These are phyloP conservation scores for Fusarium longipes DNA, from an alignment of 2,329 filamentous ascomycete genomes.

Conservation along the genomic window DNA sequence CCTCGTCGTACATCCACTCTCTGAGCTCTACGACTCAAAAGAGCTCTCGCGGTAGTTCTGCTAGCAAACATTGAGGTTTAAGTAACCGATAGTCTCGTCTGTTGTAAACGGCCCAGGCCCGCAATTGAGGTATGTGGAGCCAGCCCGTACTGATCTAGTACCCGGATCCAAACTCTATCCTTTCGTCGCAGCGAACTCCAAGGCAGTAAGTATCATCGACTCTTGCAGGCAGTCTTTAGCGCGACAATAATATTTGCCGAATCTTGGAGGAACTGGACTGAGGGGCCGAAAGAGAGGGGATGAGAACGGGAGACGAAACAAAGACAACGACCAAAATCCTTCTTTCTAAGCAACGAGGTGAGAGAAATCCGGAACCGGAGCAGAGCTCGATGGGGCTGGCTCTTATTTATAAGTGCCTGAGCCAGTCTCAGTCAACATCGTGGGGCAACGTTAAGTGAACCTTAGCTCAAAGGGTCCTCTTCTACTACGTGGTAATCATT, in stretches of 20 bases:
- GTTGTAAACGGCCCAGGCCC: neutral
- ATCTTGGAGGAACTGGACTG: constrained; percentile 34
- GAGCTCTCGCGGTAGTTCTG: constrained; percentile 29
- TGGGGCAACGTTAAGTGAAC: constrained; percentile 21
- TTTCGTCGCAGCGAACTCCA: constrained; percentile 4
- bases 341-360: constrained; percentile 8
- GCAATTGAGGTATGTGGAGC: constrained; percentile 23
- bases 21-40: constrained; percentile 33
- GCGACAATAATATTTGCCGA: constrained; percentile 16
- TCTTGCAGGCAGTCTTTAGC: constrained; percentile 3
- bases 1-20: constrained; percentile 22
- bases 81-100: neutral
- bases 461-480: constrained; percentile 21
- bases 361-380: constrained; percentile 16
- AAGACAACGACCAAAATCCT: constrained; percentile 16
- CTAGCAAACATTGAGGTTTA: constrained; percentile 31
- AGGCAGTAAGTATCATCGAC: neutral
- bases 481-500: constrained; percentile 17
- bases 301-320: neutral
- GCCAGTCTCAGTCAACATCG: constrained; percentile 20
- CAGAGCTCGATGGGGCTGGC: constrained; percentile 17
- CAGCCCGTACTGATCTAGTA: constrained; percentile 16
- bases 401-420: constrained; percentile 29
- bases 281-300: constrained; percentile 9
- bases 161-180: constrained; percentile 11